phyloP scores from a whole-genome alignment of 225 moss, liverwort and hornwort genomes.

The Sphagnum contortum region DNA sequence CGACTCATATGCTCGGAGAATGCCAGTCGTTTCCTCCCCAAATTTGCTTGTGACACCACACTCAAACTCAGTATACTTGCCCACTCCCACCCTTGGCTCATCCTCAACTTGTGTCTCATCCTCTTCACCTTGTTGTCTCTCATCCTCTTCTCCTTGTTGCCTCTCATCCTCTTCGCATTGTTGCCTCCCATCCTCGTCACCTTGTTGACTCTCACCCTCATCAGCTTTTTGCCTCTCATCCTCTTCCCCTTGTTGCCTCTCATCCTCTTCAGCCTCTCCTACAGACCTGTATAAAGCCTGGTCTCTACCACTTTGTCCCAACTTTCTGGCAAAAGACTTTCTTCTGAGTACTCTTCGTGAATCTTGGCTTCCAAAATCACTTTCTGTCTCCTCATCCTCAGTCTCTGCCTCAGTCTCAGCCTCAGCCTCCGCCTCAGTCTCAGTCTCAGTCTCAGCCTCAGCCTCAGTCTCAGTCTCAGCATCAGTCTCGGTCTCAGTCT shows the following conservation, averaged over 20 bases:
- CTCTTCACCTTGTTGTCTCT: not conserved
- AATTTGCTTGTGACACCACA: slow-evolving; percentile 6
- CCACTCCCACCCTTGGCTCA: no score
- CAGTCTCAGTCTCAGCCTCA: not conserved
- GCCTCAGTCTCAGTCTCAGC: no score
- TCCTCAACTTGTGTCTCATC: not conserved
- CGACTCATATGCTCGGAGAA: slow-evolving; percentile 7
- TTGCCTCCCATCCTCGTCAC: not conserved
- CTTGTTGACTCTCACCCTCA: not conserved
- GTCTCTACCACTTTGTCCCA: no score
- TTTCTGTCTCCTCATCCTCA: no score
- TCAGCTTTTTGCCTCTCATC: not conserved
- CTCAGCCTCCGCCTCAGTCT: not conserved
- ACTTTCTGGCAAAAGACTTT: no score
- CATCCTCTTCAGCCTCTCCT: not conserved
- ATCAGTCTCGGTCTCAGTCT: not conserved
- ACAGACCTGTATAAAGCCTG: not conserved
- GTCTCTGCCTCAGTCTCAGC: no score
- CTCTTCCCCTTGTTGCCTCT: not conserved
- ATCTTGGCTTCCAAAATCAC: no score
- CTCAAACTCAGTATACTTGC: slow-evolving; percentile 4
- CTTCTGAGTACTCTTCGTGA: no score
- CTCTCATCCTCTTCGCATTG: not conserved
- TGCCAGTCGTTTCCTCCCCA: slow-evolving; percentile 4
- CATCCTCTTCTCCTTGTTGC: not conserved